Base-by-base conservation (phyloP, 306 rosid species). In the Rosa lucieae region DNA sequence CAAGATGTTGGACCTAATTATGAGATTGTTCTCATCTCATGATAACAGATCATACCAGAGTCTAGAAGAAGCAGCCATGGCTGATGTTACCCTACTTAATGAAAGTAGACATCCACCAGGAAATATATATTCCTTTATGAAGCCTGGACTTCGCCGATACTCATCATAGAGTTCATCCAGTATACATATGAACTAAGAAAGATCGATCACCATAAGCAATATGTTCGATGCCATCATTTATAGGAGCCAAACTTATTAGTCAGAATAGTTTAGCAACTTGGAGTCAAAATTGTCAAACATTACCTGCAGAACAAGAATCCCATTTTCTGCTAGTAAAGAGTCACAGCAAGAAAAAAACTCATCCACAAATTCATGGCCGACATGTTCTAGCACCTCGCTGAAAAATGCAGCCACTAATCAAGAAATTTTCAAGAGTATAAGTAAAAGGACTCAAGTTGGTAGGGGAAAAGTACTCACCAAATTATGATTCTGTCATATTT, bases 351-450 rank as follows among this genome's bases (percentile, higher is more conserved):
- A 77, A 66, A 94, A 92, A 72, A 90, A 94, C 26, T 88, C 89
- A 76, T 89, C 35, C 35, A 32, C 35, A 32, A 32, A 32, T 32
- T 32, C 35, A 32, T 32, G 35, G 35, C 35, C 35, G 52, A 90
- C 96, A 21, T 76, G 80, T 83, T 94, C 98, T 32, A 94, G 70
- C 97, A 94, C 89, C 91, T 89, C 98, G 80, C 97, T 94, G 91
- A 85, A 77, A 80, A 85, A 69, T 14, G 23, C 23, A 26, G 35
- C 43, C 58, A 13, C 8, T 13, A 42, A 8, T 71, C 23, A 71
- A 47, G 74, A 3, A 47, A 46, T 71, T 47, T 48, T 21, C 2
- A 26, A 12, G 14, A 71, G 0, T 47, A 12, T 47, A 10, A 49
- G 35, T 59, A 26, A 40, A 75, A 26, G 5, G 37, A 23, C 4